phyloP scores from a whole-genome alignment of 2,329 filamentous ascomycete genomes.

The Dryadomyces sulphureus region DNA sequence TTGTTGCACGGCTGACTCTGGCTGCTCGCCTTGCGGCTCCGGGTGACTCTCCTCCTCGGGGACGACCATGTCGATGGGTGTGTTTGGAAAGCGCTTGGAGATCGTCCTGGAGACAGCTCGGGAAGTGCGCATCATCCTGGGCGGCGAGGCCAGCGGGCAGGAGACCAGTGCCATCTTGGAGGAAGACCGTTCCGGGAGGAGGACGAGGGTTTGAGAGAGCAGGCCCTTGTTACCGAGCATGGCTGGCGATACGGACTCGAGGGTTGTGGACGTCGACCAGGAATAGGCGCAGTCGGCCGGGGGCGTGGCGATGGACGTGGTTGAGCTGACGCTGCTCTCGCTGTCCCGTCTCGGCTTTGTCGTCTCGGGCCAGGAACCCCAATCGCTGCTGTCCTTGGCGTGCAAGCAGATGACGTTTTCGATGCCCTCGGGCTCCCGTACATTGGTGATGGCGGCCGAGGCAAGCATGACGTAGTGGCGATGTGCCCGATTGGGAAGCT shows the following conservation, averaged over 20 bases:
- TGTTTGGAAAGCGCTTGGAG: constrained; percentile 6
- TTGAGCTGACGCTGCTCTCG: constrained; percentile 8
- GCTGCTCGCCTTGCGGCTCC: too few relatives aligned
- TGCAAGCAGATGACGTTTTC: too few relatives aligned
- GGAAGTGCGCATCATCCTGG: too few relatives aligned
- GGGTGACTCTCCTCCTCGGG: constrained; percentile 6
- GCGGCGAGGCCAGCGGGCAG: not conserved
- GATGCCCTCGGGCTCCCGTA: too few relatives aligned
- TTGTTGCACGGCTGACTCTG: too few relatives aligned
- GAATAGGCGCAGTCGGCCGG: constrained; percentile 1
- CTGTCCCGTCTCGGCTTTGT: constrained; percentile 5
- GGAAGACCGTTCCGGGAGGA: not conserved
- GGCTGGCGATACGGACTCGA: constrained; percentile 8
- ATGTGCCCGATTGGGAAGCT: not conserved
- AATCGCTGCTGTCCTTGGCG: not conserved
- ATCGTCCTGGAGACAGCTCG: not conserved
- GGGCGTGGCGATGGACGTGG: constrained; percentile 2
- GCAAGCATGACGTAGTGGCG: not conserved
- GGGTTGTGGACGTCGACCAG: constrained; percentile 8
- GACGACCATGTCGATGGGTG: constrained; percentile 3
- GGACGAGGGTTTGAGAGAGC: not conserved
- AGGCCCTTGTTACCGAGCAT: constrained; percentile 1
- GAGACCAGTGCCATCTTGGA: not conserved
- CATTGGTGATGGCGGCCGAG: too few relatives aligned
- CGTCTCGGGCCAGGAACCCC: not conserved